Evolutionary conservation across 257 asterid genomes (phyloP).

Genomic region (Galeopsis tetrahit): DNA sequence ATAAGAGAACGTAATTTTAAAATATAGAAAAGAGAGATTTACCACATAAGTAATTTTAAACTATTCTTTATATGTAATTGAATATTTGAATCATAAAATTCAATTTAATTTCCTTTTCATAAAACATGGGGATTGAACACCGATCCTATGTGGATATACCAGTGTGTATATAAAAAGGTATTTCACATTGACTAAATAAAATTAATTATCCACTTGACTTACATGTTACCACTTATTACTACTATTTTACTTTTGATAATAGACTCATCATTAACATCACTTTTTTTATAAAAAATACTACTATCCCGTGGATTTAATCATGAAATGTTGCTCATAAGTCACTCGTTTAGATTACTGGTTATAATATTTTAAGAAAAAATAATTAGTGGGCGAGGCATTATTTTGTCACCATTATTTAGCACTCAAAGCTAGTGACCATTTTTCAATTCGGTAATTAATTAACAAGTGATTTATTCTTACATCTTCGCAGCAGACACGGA

Average conservation of each 20-base stretch:
- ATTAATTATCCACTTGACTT: background rate
- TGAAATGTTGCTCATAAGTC: slow-evolving; percentile 5
- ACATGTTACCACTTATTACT: background rate
- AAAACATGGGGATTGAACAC: too few relatives aligned
- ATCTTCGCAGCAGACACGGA: too few relatives aligned
- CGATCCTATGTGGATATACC: too few relatives aligned
- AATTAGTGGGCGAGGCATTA: background rate
- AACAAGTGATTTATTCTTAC: too few relatives aligned
- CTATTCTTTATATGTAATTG: too few relatives aligned
- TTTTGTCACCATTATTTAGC: background rate
- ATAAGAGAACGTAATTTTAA: too few relatives aligned
- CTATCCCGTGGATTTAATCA: background rate
- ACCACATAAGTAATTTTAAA: too few relatives aligned
- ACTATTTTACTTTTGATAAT: slow-evolving; percentile 4
- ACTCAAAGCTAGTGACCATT: background rate
- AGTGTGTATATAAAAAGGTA: background rate
- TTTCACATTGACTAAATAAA: background rate
- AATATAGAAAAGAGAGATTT: too few relatives aligned
- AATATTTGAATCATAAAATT: too few relatives aligned
- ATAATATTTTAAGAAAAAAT: background rate
- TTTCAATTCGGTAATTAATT: background rate
- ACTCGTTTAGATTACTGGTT: background rate
- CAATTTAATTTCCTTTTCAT: too few relatives aligned
- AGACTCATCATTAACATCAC: slow-evolving; percentile 1
- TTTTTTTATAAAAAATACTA: background rate